These are phyloP conservation scores for Misopates orontium DNA, from an alignment of 257 asterid genomes.

Conservation along the genomic window DNA sequence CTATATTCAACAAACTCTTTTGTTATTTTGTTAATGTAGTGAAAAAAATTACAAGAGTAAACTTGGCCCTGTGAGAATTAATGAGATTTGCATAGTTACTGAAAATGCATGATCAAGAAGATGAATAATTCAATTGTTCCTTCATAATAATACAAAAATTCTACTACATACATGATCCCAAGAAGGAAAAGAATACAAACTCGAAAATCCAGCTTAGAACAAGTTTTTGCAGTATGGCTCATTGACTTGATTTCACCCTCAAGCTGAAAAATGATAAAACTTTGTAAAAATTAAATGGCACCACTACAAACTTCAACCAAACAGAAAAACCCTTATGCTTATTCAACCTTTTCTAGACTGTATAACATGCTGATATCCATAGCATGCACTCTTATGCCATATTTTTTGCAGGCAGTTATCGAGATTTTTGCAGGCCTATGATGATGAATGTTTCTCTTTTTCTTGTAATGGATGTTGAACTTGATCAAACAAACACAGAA, in stretches of 20 bases:
- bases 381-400: constrained; percentile 34
- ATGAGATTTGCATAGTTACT: background rate
- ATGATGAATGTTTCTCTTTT: constrained; percentile 2
- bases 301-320: constrained; percentile 26
- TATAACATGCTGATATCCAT: constrained; percentile 28
- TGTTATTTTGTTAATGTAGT: too few relatives aligned
- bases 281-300: constrained; percentile 22
- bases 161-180: constrained; percentile 13
- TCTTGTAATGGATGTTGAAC: constrained; percentile 16
- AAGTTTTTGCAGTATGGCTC: constrained; percentile 14
- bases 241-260: constrained; percentile 25
- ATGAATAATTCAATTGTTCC: background rate
- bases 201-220: background rate
- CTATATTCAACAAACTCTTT: too few relatives aligned
- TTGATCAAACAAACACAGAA: constrained; percentile 33
- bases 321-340: constrained; percentile 30
- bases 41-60: too few relatives aligned
- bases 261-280: constrained; percentile 24
- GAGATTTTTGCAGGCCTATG: constrained; percentile 21
- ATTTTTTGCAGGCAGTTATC: constrained; percentile 24
- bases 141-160: background rate
- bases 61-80: background rate
- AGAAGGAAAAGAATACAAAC: too few relatives aligned
- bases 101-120: background rate
- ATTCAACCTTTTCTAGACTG: constrained; percentile 41